A percentile compares a stretch with the other conserved stretches of the same genome.
These are phyloP conservation scores for Cladophialophora bantiana DNA, from an alignment of 2,329 filamentous ascomycete species.

Conservation along the genomic window DNA sequence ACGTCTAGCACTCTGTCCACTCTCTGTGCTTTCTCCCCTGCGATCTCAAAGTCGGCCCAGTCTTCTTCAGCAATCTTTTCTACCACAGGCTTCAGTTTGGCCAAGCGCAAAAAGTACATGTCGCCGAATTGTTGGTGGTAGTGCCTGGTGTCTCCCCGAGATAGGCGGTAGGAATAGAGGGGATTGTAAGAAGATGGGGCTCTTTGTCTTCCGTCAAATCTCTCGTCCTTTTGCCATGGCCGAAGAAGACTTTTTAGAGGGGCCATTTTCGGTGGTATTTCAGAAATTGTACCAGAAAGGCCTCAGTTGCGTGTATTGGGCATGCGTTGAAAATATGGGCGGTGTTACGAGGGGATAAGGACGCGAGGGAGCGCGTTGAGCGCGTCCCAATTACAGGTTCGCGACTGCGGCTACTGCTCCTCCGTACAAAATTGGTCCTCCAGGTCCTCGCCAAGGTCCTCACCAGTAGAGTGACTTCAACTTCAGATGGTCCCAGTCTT, in stretches of 20 bases:
- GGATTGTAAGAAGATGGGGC: conserved; percentile 71
- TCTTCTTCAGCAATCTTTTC: conserved; percentile 75
- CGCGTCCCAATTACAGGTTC: conserved; percentile 1
- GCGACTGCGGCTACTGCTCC: background rate
- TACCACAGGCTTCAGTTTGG: conserved; percentile 83
- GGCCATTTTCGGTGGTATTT: conserved; percentile 22
- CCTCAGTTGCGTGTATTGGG: background rate
- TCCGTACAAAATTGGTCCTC: background rate
- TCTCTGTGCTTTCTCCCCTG: conserved; percentile 73
- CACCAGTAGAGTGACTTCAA: no score
- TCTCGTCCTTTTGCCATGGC: conserved; percentile 43
- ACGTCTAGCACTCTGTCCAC: conserved; percentile 94
- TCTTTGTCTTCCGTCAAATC: conserved; percentile 58
- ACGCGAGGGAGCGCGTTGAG: background rate
- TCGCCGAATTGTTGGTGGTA: conserved; percentile 97
- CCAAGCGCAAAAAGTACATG: conserved; percentile 93
- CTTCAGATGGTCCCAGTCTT: no score
- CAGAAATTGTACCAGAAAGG: background rate
- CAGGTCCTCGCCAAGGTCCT: background rate
- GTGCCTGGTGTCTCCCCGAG: conserved; percentile 67
- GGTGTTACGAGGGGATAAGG: background rate
- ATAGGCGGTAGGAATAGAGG: conserved; percentile 75
- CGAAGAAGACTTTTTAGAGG: conserved; percentile 29
- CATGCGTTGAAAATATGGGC: background rate
- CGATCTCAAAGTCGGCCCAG: conserved; percentile 80